Evolutionary conservation across 164 flowering plant species (phyloP).

Genomic region (grape (Vitis vinifera)): DNA sequence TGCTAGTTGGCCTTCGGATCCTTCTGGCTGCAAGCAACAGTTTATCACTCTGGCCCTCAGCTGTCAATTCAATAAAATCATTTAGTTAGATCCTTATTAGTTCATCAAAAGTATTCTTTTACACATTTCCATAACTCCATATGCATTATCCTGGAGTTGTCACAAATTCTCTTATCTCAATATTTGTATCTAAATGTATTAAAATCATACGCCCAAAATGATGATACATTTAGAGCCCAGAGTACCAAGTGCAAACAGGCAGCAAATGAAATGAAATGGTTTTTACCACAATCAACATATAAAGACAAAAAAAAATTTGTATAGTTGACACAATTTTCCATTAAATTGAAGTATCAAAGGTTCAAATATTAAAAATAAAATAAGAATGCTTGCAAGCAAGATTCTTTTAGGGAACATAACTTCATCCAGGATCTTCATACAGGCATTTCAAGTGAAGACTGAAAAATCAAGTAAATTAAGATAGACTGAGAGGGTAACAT

Average conservation of each 20-base stretch:
- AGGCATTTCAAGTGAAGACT: neutral
- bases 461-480: neutral
- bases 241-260: neutral
- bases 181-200: no score
- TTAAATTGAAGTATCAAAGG: slow-evolving; percentile 1
- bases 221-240: no score
- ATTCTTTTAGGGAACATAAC: neutral
- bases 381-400: neutral
- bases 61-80: slow-evolving; percentile 33
- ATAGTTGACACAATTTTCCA: neutral
- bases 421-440: neutral
- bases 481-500: neutral
- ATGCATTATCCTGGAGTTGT: neutral
- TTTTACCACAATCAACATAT: neutral
- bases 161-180: no score
- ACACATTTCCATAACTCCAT: neutral
- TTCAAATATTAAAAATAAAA: neutral
- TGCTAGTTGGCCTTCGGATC: slow-evolving; percentile 56
- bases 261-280: neutral
- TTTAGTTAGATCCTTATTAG: neutral
- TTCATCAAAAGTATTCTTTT: neutral
- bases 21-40: slow-evolving; percentile 61
- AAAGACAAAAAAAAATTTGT: neutral
- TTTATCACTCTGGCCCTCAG: slow-evolving; percentile 50
- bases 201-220: no score